These are phyloP conservation scores for Colletotrichum chrysophilum DNA, from an alignment of 2,329 filamentous ascomycete species.

Conservation along the genomic window DNA sequence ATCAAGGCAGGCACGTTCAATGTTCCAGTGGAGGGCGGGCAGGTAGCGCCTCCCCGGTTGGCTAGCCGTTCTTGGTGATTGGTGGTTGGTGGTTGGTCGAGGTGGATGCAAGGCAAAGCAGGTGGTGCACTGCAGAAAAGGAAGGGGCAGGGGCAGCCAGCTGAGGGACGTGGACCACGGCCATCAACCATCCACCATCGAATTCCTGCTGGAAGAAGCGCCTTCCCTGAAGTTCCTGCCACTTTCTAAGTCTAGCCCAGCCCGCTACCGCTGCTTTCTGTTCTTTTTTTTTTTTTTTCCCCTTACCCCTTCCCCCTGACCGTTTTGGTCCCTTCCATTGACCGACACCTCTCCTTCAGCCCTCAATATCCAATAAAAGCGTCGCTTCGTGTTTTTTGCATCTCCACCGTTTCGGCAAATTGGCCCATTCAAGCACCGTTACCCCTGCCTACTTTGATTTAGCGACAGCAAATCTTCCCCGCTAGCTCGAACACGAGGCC, in stretches of 20 bases:
- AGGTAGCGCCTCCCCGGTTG: not conserved
- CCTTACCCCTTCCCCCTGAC: not conserved
- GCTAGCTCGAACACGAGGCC: slow-evolving; percentile 15
- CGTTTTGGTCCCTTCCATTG: not conserved
- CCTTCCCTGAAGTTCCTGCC: not conserved
- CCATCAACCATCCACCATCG: not conserved
- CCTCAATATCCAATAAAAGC: slow-evolving; percentile 5
- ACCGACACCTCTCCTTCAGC: not conserved
- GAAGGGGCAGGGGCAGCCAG: not conserved
- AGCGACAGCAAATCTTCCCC: slow-evolving; percentile 2
- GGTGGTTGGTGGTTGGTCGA: not conserved
- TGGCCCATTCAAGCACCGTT: slow-evolving; percentile 23
- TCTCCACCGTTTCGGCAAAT: slow-evolving; percentile 24
- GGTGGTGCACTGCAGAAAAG: not conserved
- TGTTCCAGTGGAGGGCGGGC: not conserved
- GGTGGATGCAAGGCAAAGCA: not conserved
- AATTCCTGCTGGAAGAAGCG: slow-evolving; percentile 1
- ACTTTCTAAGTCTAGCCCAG: not conserved
- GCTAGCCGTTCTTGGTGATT: not conserved
- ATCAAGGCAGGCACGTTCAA: not conserved
- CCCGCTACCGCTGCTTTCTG: not conserved
- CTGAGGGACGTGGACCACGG: not conserved
- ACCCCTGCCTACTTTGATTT: not conserved
- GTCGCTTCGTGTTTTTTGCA: not conserved
- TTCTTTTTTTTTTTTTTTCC: not conserved